phyloP scores from a whole-genome alignment of 345 rosid species.

The Crucihimalaya himalaica region DNA sequence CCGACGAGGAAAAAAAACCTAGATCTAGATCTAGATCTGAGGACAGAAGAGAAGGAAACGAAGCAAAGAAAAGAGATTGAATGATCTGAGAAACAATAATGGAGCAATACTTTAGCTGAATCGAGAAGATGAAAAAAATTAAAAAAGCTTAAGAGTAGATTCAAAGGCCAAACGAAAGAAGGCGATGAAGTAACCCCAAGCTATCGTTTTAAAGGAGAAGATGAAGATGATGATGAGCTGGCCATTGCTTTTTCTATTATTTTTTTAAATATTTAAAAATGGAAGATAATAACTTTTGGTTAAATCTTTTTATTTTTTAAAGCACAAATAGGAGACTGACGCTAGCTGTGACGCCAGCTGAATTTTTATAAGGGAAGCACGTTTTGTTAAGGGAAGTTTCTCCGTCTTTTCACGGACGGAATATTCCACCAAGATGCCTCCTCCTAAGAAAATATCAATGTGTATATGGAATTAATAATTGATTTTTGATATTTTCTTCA shows the following conservation, averaged over 20 bases:
- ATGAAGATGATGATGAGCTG: slow-evolving; percentile 30
- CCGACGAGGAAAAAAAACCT: slow-evolving; percentile 10
- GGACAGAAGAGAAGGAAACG: background rate
- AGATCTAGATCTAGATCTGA: slow-evolving; percentile 35
- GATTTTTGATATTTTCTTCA: background rate
- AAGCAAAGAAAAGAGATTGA: slow-evolving; percentile 14
- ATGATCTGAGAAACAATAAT: background rate
- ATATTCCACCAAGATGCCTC: slow-evolving; percentile 37
- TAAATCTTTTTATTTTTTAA: background rate
- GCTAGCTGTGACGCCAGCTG: slow-evolving; percentile 32
- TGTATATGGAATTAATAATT: background rate
- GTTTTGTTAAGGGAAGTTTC: slow-evolving; percentile 12
- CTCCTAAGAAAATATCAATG: background rate
- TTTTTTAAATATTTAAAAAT: background rate
- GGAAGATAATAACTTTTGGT: slow-evolving; percentile 21
- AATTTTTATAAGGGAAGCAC: background rate
- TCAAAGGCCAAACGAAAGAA: slow-evolving; percentile 38
- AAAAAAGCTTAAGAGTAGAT: background rate
- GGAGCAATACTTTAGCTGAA: slow-evolving; percentile 37
- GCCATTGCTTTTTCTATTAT: background rate
- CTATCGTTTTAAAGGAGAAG: slow-evolving; percentile 30
- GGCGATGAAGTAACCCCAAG: background rate
- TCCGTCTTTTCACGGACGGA: slow-evolving; percentile 24
- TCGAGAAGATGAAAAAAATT: slow-evolving; percentile 16
- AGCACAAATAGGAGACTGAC: slow-evolving; percentile 2